Conservation (phyloP, 2,329 filamentous ascomycete genomes). For the Botrytis paeoniae region DNA sequence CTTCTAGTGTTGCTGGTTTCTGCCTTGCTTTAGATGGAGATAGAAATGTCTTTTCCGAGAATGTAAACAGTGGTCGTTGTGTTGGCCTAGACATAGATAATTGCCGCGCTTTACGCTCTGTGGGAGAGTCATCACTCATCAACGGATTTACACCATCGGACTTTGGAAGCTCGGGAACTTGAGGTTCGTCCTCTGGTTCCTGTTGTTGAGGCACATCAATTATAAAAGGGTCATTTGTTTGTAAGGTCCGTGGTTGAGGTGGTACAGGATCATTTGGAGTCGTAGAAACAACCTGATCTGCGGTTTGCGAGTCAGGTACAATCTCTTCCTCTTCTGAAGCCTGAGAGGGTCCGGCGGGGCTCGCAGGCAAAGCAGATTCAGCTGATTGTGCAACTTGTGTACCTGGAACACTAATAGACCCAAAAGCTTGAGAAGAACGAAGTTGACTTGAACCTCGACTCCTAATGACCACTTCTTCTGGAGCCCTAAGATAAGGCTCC, state of each 20-base stretch:
- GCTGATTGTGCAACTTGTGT: not conserved
- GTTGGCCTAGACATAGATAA: conserved; percentile 10
- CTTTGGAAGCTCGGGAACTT: not conserved
- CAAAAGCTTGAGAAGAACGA: conserved; percentile 8
- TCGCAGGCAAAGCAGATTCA: conserved; percentile 1
- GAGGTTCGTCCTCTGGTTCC: not conserved
- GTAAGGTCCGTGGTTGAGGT: not conserved
- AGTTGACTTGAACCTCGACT: conserved; percentile 12
- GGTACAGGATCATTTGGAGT: conserved; percentile 13
- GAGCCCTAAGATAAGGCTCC: conserved; percentile 7
- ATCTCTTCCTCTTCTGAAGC: conserved; percentile 7
- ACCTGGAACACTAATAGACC: conserved; percentile 14
- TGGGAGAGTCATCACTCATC: conserved; percentile 18
- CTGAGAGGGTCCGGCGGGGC: not conserved
- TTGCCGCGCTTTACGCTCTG: conserved; percentile 13
- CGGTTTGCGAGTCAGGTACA: not conserved
- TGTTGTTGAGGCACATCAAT: not conserved
- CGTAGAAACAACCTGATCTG: not conserved
- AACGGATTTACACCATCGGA: conserved; percentile 2
- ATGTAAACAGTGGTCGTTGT: conserved; percentile 4
- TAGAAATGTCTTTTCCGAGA: not conserved
- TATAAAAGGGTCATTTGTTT: not conserved
- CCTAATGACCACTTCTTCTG: conserved; percentile 10
- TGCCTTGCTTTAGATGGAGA: not conserved
- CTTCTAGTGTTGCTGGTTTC: conserved; percentile 38